These are phyloP conservation scores for Saksenaea vasiformis DNA, from an alignment of 371 early-diverging fungal species.

Conservation along the genomic window DNA sequence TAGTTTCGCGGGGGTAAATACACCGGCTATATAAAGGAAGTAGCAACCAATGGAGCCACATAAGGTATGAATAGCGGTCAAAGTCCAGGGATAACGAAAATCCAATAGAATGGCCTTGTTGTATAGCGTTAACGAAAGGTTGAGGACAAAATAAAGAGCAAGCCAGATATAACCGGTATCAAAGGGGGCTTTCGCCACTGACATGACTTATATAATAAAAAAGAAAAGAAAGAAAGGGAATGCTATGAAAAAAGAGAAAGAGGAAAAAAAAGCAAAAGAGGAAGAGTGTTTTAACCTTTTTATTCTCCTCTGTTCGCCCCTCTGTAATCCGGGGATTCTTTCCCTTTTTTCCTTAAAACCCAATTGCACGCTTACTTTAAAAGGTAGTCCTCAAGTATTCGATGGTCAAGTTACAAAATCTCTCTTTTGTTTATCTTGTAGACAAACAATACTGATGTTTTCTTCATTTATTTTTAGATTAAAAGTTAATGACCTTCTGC, in stretches of 20 bases:
- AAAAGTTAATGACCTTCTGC: constrained; percentile 25
- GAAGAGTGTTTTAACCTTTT: neutral
- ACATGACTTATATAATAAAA: neutral
- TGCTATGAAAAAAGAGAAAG: neutral
- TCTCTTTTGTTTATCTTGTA: neutral
- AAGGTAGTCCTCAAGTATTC: constrained; percentile 1
- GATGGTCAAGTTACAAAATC: neutral
- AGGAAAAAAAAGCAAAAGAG: neutral
- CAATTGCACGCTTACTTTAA: constrained; percentile 2
- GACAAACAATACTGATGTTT: neutral
- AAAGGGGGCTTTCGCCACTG: neutral
- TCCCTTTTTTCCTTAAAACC: constrained; percentile 6
- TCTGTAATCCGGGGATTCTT: neutral
- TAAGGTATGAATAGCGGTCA: constrained; percentile 86
- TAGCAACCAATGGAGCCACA: constrained; percentile 69
- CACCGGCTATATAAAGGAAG: constrained; percentile 46
- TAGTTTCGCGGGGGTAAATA: constrained; percentile 64
- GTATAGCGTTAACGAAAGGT: constrained; percentile 81
- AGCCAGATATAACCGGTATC: constrained; percentile 48
- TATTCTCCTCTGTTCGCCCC: constrained; percentile 3
- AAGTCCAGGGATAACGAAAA: constrained; percentile 86
- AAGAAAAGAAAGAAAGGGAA: neutral
- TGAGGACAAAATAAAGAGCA: constrained; percentile 74
- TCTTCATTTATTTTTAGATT: neutral
- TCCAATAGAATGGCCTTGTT: constrained; percentile 79